Conservation (phyloP, 2,329 filamentous ascomycete species). For the Cordyceps javanica region DNA sequence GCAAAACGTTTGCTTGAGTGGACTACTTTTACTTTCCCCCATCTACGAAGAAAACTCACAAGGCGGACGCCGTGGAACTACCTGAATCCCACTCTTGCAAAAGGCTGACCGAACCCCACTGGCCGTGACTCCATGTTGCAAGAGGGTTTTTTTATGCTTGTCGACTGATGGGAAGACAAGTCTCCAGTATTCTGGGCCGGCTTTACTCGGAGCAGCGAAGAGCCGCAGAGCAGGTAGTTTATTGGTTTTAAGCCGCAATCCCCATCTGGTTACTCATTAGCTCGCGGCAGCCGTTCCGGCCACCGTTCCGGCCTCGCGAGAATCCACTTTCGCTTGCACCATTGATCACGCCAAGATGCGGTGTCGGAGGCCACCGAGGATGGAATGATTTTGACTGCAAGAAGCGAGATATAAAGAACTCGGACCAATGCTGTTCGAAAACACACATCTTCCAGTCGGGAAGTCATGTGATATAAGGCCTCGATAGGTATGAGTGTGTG, state of each 20-base stretch:
- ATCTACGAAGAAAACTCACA: neutral
- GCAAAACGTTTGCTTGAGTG: no score
- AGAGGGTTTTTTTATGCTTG: neutral
- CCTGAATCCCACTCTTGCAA: neutral
- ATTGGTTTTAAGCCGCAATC: slow-evolving; percentile 8
- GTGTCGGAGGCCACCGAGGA: slow-evolving; percentile 2
- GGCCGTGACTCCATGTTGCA: neutral
- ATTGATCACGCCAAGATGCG: slow-evolving; percentile 7
- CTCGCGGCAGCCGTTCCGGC: slow-evolving; percentile 7
- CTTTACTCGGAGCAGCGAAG: slow-evolving; percentile 9
- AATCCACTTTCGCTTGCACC: slow-evolving; percentile 8
- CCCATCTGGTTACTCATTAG: neutral
- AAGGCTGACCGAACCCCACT: slow-evolving; percentile 5
- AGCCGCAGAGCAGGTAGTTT: neutral
- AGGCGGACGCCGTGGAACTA: slow-evolving; percentile 5
- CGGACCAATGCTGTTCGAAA: neutral
- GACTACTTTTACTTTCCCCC: neutral
- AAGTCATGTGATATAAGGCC: neutral
- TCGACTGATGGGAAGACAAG: neutral
- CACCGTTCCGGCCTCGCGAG: neutral
- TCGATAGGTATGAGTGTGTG: neutral
- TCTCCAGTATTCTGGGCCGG: slow-evolving; percentile 5
- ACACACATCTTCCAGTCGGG: neutral
- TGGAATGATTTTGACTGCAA: neutral
- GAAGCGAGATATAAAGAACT: neutral